Evolutionary conservation across 2,329 filamentous ascomycete species (phyloP), one percentile per base, ranked within the genome.

Genomic region (Pleoardoris graminearum): DNA sequence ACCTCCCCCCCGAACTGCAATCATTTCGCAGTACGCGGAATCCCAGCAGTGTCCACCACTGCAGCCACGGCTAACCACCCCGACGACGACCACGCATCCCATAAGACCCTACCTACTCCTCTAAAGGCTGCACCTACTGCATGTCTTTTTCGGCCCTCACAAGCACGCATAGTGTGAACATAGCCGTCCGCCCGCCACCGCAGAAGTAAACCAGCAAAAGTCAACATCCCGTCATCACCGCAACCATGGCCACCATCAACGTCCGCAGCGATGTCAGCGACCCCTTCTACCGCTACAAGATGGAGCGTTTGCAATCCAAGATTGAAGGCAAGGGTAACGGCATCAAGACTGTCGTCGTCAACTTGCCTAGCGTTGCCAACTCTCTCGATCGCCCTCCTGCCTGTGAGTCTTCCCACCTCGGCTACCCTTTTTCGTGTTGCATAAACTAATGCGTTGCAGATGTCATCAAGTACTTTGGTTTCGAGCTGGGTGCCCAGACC

Each of bases 201-300:
- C 59, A 62, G 44, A 58, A 67, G 48, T 72, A 70, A 69, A 61
- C 48, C 52, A 49, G 33, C 43, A 19, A 36, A 16, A n/a, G 4
- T 6, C 62, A 70, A 67, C 74, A 39, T 33, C 53, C 47, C 46
- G 39, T 54, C 65, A 69, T 63, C 56, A 80, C 77, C 79, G 80
- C 80, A 85, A 91, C 69, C 79, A 97, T 97, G 94, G 88, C 90
- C 84, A 92, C 90, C 81, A 83, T 99, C 85, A 99, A 99, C 80
- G 92, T 97, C 79, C 92, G 92, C 79, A 91, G 68, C 73, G 93
- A 97, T 89, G 88, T 96, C 81, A 88, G 88, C 82, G 94, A 99
- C 81, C 89, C 89, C 80, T 99, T 97, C 86, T 99, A 99, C 82
- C 94, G 94, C 77, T 99, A 99, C 87, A 99, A 99, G 86, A 99